Base-by-base conservation (phyloP, 1,139 yeast genomes). In the Zygosaccharomyces sapae region DNA sequence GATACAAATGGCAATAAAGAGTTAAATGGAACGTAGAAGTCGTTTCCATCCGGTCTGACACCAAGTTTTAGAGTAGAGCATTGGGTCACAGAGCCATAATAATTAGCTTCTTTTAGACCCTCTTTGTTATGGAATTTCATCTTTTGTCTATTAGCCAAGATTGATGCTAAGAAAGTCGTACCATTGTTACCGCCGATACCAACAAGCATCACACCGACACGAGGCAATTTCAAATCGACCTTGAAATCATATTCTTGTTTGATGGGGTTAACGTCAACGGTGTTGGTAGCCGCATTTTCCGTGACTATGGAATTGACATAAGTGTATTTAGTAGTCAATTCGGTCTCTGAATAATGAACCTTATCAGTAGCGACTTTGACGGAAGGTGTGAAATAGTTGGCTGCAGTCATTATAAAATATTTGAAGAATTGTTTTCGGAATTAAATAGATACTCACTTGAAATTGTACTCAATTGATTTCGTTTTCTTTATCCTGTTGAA, bases 131-230 rank as follows among this genome's bases (percentile, higher is more conserved):
- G 81, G 72, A 90, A 90, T 45, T 79, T 71, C 54, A 90, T 70
- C 55, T 85, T 76, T 69, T 86, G 77, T 65, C 86, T 87, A 75
- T 90, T 90, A 52, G 97, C 95, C 58, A 86, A 78, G 46, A 84
- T 77, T 16, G 96, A 84, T 45, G 94, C 89, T 51, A 88, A 79
- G 61, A 90, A 76, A 20, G 97, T 90, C 53, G 96, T 78, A 70
- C 97, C 97, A 66, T 90, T 90, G 76, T 90, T 90, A 71, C 97
- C 97, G 62, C 97, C 97, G 58, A 89, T 77, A 58, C 97, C 97
- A 46, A 90, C 97, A 57, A 90, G 77, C 80, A 90, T 72, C 55
- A 90, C 74, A 65, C 97, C 97, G 47, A 89, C 79, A 71, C 84
- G 88, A 58, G 96, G 96, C 47, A 84, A 82, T 55, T 76, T 77